These are phyloP conservation scores for Daldinia caldariorum DNA, from an alignment of 495 filamentous ascomycete species.

Conservation along the genomic window DNA sequence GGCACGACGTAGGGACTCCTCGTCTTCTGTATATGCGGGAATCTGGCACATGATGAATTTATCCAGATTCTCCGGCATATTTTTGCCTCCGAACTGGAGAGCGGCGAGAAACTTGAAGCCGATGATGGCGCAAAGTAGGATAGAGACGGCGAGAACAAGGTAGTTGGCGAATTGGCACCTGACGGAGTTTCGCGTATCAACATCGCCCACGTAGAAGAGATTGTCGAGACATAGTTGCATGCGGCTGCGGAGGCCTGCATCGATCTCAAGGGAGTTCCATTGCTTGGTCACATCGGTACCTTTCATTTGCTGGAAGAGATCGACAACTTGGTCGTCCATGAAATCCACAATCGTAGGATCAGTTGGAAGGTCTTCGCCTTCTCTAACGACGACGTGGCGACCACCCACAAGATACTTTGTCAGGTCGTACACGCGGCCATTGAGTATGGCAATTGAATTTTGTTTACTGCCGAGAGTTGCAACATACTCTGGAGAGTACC, in stretches of 20 bases:
- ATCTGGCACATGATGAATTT: constrained; percentile 99
- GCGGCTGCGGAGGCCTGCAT: constrained; percentile 60
- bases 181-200: constrained; percentile 89
- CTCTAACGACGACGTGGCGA: constrained; percentile 65
- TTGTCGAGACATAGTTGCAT: constrained; percentile 93
- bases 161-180: constrained; percentile 90
- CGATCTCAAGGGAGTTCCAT: constrained; percentile 75
- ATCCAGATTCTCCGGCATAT: constrained; percentile 91
- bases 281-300: constrained; percentile 85
- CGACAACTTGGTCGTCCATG: constrained; percentile 78
- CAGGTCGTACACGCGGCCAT: constrained; percentile 88
- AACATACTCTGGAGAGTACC: constrained; percentile 83
- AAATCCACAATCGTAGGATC: constrained; percentile 73
- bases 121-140: constrained; percentile 82
- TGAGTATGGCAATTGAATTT: constrained; percentile 79
- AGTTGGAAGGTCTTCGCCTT: constrained; percentile 59
- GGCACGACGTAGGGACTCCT: constrained; percentile 94
- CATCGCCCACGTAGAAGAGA: constrained; percentile 91
- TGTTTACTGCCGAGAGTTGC: constrained; percentile 71
- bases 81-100: constrained; percentile 91
- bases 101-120: constrained; percentile 97
- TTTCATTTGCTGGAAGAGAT: constrained; percentile 77
- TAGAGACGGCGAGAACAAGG: constrained; percentile 88
- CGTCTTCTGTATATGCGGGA: constrained; percentile 97
- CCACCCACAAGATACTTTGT: constrained; percentile 85